Evolutionary conservation across 257 asterid genomes (phyloP).

Genomic region (Anisodus tanguticus): DNA sequence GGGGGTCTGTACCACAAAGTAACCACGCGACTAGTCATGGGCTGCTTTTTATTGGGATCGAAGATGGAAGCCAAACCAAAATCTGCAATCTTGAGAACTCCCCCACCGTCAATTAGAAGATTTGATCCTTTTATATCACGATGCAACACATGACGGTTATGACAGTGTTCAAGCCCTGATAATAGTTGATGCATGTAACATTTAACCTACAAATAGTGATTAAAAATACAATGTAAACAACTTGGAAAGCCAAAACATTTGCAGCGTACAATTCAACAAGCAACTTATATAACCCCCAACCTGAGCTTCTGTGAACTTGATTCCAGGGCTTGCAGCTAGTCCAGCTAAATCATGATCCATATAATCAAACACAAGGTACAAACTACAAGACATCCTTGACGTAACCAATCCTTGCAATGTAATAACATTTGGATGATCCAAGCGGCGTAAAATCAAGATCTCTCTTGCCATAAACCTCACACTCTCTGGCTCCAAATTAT

Average conservation of each 20-base stretch:
- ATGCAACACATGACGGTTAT: conserved; percentile 72
- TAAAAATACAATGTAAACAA: conserved; percentile 33
- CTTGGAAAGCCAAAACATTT: conserved; percentile 30
- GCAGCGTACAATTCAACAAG: conserved; percentile 15
- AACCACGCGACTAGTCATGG: conserved; percentile 91
- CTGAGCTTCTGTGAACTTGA: conserved; percentile 84
- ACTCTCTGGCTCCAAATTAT: conserved; percentile 90
- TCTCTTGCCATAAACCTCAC: conserved; percentile 94
- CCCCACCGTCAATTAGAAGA: conserved; percentile 74
- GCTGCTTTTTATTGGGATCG: conserved; percentile 78
- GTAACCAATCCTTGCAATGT: conserved; percentile 81
- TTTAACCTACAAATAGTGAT: conserved; percentile 62
- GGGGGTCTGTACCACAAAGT: conserved; percentile 95
- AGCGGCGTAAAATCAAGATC: conserved; percentile 77
- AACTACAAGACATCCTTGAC: conserved; percentile 88
- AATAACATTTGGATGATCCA: conserved; percentile 92
- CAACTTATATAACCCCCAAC: conserved; percentile 38
- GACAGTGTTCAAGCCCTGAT: conserved; percentile 92
- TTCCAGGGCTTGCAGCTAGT: conserved; percentile 74
- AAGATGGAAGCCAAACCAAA: conserved; percentile 82
- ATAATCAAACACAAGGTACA: conserved; percentile 78
- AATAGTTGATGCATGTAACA: conserved; percentile 79
- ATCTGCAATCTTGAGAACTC: conserved; percentile 86
- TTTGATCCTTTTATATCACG: conserved; percentile 92
- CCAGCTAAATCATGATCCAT: conserved; percentile 95